These are phyloP conservation scores for Brassica nigra DNA, from an alignment of 345 rosid genomes.

Conservation along the genomic window DNA sequence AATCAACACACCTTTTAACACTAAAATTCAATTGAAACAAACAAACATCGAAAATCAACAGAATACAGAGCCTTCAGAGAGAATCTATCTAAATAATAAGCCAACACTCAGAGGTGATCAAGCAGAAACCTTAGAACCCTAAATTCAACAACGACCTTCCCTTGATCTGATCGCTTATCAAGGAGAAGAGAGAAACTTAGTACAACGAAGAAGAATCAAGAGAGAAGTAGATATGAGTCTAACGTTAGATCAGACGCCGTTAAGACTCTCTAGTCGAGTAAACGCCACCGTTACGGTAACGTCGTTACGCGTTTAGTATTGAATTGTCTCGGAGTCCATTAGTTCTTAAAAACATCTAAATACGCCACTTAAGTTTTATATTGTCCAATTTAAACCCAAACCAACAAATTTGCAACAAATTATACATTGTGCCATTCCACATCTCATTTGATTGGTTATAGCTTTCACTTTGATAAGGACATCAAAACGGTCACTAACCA, in stretches of 20 bases:
- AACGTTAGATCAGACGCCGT: constrained; percentile 29
- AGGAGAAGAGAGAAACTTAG: neutral
- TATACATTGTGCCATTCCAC: constrained; percentile 52
- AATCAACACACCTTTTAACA: constrained; percentile 2
- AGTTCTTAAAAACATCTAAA: neutral
- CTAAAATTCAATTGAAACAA: constrained; percentile 1
- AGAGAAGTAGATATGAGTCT: neutral
- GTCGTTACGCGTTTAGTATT: constrained; percentile 22
- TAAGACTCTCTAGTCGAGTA: constrained; percentile 2
- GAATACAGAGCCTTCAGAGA: too few species aligned
- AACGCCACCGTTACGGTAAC: constrained; percentile 19
- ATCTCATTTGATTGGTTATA: constrained; percentile 45
- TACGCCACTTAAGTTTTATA: neutral
- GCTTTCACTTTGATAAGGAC: constrained; percentile 49
- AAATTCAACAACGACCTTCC: neutral
- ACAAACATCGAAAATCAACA: neutral
- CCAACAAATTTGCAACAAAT: neutral
- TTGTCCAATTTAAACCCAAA: neutral
- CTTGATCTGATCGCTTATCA: constrained; percentile 17
- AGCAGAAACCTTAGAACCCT: neutral
- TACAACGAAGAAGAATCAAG: neutral
- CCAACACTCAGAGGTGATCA: neutral
- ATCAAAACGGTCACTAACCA: constrained; percentile 59
- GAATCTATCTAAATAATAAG: neutral
- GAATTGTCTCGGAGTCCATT: neutral